Evolutionary conservation across 2,329 filamentous ascomycete genomes (phyloP).

Genomic region (Colletotrichum paranaense): DNA sequence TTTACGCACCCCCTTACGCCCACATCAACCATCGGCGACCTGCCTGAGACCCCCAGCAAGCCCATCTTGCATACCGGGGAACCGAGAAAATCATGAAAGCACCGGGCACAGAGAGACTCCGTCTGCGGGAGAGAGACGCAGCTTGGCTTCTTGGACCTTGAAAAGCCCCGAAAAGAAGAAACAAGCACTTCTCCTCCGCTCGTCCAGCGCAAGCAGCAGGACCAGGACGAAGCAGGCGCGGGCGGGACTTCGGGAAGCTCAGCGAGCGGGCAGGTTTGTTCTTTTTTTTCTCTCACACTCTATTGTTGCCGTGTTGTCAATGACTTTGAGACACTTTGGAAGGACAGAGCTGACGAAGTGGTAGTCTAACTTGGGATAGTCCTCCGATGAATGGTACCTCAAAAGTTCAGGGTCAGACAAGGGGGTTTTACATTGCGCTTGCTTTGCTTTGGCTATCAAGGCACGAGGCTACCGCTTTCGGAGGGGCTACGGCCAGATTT

Average conservation of each 20-base stretch:
- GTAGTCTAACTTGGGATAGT: slow-evolving; percentile 32
- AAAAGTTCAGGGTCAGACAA: neutral
- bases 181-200: neutral
- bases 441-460: neutral
- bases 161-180: slow-evolving; percentile 27
- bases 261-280: neutral
- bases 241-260: neutral
- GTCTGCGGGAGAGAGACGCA: neutral
- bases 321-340: slow-evolving; percentile 13
- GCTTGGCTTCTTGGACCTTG: neutral
- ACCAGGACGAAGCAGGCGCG: neutral
- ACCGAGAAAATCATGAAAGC: slow-evolving; percentile 8
- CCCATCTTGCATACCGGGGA: slow-evolving; percentile 13
- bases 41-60: neutral
- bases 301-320: neutral
- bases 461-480: neutral
- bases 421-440: neutral
- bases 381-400: neutral
- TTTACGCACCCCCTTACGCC: neutral
- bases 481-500: slow-evolving; percentile 15
- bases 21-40: neutral
- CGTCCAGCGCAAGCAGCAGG: neutral
- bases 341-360: slow-evolving; percentile 21
- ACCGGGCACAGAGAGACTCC: neutral
- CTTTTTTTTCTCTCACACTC: neutral